phyloP scores from a whole-genome alignment of 192 early-diverging fungal species.

The Phlyctochytrium bullatum region DNA sequence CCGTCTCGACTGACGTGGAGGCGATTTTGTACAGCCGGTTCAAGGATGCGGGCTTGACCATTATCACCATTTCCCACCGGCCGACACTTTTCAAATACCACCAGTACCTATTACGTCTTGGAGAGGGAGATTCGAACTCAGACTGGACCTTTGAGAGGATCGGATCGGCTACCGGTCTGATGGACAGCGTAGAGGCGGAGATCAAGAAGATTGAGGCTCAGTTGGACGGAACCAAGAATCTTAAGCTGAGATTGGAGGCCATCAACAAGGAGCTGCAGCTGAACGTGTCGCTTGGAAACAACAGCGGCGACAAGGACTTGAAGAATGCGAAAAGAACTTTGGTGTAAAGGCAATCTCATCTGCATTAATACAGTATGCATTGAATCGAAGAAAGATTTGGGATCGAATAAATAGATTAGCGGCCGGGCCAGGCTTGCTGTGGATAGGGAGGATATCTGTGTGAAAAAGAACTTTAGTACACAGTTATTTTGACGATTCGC shows the following conservation, averaged over 20 bases:
- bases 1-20: constrained; percentile 93
- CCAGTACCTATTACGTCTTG: constrained; percentile 34
- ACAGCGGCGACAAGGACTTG: neutral
- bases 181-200: constrained; percentile 40
- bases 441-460: neutral
- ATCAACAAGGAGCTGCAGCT: constrained; percentile 44
- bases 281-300: neutral
- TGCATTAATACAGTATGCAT: neutral
- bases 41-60: constrained; percentile 68
- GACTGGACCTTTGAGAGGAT: constrained; percentile 47
- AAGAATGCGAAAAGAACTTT: neutral
- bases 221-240: constrained; percentile 30
- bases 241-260: constrained; percentile 36
- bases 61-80: constrained; percentile 90
- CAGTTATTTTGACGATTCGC: too few relatives aligned
- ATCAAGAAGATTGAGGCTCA: constrained; percentile 38
- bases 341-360: too few relatives aligned
- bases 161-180: constrained; percentile 22
- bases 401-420: neutral
- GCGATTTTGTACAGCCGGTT: constrained; percentile 73
- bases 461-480: neutral
- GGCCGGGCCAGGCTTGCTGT: neutral
- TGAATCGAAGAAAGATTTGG: neutral
- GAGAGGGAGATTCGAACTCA: constrained; percentile 34
- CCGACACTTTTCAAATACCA: constrained; percentile 98